Percentiles rank a stretch among this genome's conserved stretches.
phyloP scores from a whole-genome alignment of 352 stramenopile genomes.

The Pythium folliculosum region DNA sequence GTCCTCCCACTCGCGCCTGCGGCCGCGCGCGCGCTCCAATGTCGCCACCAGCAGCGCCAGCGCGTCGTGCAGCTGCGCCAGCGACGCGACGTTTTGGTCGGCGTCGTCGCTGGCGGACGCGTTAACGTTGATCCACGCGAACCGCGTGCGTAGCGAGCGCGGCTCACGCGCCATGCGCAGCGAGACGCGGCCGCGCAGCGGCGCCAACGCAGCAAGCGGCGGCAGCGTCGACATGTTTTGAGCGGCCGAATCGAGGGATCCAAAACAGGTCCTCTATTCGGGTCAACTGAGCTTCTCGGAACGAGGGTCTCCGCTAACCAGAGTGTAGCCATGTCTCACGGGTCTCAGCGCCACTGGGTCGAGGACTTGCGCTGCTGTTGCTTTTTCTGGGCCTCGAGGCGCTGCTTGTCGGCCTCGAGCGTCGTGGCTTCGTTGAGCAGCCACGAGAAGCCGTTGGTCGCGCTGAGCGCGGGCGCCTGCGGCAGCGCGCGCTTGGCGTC shows the following conservation, averaged over 20 bases:
- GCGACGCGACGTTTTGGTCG: too few relatives aligned
- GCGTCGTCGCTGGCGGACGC: not conserved
- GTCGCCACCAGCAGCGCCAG: not conserved
- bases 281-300: not conserved
- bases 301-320: too few relatives aligned
- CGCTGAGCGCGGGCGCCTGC: slow-evolving; percentile 48
- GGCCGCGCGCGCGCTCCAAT: not conserved
- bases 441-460: slow-evolving; percentile 70
- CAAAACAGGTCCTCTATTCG: not conserved
- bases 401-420: slow-evolving; percentile 52
- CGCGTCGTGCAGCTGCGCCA: not conserved
- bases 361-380: slow-evolving; percentile 40
- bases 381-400: slow-evolving; percentile 46
- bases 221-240: not conserved
- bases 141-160: too few relatives aligned
- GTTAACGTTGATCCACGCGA: not conserved
- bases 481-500: slow-evolving; percentile 28
- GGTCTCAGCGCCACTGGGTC: slow-evolving; percentile 34
- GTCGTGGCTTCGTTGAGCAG: slow-evolving; percentile 66
- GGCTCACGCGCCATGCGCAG: not conserved
- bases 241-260: not conserved
- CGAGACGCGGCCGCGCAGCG: not conserved
- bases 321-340: not conserved
- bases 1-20: not conserved
- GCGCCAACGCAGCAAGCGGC: not conserved